phyloP scores from a whole-genome alignment of 2,329 filamentous ascomycete species.

The Hirsutella rhossiliensis region DNA sequence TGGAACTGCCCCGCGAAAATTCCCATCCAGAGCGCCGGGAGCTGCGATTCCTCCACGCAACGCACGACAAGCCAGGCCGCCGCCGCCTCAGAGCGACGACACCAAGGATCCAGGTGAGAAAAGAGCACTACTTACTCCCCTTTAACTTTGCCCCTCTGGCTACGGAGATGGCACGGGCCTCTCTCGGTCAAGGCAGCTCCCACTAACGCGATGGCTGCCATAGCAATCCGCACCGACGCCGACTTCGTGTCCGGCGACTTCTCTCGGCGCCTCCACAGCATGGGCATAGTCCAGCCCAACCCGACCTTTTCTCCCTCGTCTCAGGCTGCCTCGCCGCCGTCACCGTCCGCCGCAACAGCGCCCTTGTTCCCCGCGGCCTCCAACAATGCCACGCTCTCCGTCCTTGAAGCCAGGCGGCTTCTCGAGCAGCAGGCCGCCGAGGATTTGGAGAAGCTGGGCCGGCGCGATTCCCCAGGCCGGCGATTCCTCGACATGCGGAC shows the following conservation, averaged over 20 bases:
- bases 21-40: slow-evolving; percentile 25
- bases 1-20: slow-evolving; percentile 22
- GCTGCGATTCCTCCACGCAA: slow-evolving; percentile 7
- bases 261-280: slow-evolving; percentile 37
- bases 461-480: slow-evolving; percentile 17
- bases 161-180: too few species aligned
- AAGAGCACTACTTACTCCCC: not conserved
- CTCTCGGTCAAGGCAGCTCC: too few species aligned
- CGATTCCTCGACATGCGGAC: slow-evolving; percentile 36
- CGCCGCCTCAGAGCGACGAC: not conserved
- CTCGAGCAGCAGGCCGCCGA: slow-evolving; percentile 30
- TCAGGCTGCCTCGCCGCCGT: slow-evolving; percentile 18
- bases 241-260: slow-evolving; percentile 31
- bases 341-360: slow-evolving; percentile 8
- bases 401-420: slow-evolving; percentile 33
- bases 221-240: slow-evolving; percentile 18
- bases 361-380: slow-evolving; percentile 18
- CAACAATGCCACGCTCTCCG: slow-evolving; percentile 34
- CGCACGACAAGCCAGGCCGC: slow-evolving; percentile 2
- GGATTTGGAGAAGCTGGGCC: slow-evolving; percentile 30
- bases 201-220: not conserved
- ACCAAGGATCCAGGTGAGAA: not conserved
- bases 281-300: slow-evolving; percentile 42
- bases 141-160: too few species aligned
- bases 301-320: slow-evolving; percentile 42